Conservation (phyloP, 1,284 basidiomycete genomes). For the Malassezia brasiliensis region DNA sequence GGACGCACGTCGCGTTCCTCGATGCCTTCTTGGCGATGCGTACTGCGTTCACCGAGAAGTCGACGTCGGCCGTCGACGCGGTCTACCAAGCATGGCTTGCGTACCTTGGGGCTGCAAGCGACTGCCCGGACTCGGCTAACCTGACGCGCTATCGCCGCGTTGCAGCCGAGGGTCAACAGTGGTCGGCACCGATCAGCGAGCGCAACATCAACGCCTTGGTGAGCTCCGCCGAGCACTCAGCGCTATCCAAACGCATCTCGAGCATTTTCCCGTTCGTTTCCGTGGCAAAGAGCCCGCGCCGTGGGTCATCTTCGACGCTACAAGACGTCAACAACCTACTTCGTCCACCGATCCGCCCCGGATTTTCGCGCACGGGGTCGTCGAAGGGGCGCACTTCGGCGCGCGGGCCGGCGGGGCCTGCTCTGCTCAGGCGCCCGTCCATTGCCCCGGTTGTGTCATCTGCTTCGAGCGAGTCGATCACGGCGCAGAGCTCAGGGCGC, state of each 20-base stretch:
- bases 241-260: constrained; percentile 7
- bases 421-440: neutral
- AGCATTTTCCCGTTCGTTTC: constrained; percentile 8
- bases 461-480: neutral
- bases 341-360: neutral
- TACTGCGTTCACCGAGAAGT: neutral
- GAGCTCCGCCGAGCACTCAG: constrained; percentile 5
- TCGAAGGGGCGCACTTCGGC: neutral
- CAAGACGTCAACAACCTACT: neutral
- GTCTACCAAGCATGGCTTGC: constrained; percentile 2
- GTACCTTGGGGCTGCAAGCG: neutral
- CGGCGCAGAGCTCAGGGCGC: neutral
- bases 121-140: neutral
- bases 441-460: neutral
- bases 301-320: neutral
- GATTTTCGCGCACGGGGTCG: neutral
- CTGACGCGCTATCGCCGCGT: constrained; percentile 7
- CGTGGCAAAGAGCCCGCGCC: neutral
- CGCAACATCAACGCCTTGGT: neutral
- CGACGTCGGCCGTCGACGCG: neutral
- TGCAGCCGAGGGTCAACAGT: constrained; percentile 13
- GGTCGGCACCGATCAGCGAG: constrained; percentile 6
- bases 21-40: constrained; percentile 11
- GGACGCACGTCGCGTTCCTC: neutral
- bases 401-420: neutral